Conservation (phyloP, 2,329 filamentous ascomycete species). For the Aspergillus versicolor region DNA sequence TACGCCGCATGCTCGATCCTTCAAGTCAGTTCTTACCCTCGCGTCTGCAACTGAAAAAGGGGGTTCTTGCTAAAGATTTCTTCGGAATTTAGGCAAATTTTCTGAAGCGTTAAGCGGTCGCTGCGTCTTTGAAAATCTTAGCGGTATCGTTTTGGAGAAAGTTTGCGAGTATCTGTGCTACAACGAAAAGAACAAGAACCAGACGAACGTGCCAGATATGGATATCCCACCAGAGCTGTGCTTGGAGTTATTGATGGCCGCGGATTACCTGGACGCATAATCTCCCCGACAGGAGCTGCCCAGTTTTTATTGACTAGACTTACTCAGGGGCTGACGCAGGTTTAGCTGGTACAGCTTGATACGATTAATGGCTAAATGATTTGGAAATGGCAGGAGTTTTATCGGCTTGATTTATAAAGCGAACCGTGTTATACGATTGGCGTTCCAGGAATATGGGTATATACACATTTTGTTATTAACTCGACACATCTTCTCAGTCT, state of each 20-base stretch:
- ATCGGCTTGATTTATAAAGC: not conserved
- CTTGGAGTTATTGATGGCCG: slow-evolving; percentile 65
- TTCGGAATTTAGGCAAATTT: slow-evolving; percentile 53
- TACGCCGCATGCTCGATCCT: slow-evolving; percentile 64
- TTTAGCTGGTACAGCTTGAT: not conserved
- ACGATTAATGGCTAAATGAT: slow-evolving; percentile 8
- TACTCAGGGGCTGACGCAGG: not conserved
- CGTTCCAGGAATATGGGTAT: slow-evolving; percentile 2
- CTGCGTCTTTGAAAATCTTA: slow-evolving; percentile 61
- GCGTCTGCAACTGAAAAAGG: not conserved
- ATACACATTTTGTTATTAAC: not conserved
- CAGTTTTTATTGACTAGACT: not conserved
- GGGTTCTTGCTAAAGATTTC: not conserved
- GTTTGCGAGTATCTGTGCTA: slow-evolving; percentile 71
- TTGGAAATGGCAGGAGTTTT: slow-evolving; percentile 6
- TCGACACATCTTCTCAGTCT: not conserved
- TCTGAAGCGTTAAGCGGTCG: slow-evolving; percentile 59
- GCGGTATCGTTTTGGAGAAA: slow-evolving; percentile 64
- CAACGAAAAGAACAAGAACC: slow-evolving; percentile 62
- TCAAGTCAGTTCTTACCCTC: slow-evolving; percentile 49
- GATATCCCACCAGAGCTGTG: slow-evolving; percentile 65
- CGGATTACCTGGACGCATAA: slow-evolving; percentile 61
- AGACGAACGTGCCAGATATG: slow-evolving; percentile 64
- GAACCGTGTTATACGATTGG: not conserved
- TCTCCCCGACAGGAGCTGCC: not conserved